Base-by-base conservation (phyloP, 805 yeast genomes). In the Pichia kluyveri region DNA sequence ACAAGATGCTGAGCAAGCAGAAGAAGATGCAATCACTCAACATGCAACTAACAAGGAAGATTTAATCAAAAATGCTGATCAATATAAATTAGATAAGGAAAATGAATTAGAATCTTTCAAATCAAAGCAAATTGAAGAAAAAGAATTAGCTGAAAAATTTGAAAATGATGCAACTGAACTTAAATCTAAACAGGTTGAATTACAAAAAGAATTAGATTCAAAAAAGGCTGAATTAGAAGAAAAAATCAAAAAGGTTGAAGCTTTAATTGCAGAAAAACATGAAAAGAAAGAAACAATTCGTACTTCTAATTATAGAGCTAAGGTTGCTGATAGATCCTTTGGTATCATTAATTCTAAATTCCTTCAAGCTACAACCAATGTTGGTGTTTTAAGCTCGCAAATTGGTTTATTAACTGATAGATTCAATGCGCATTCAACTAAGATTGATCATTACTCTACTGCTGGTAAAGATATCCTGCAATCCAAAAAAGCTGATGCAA, bases 11-110 rank as follows among this genome's bases (percentile, higher is more conserved):
- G 71, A 65, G 45, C 64, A 64, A n/a, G 70, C 75, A 40, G 82
- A 76, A 62, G 58, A 55, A 18, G 65, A 68, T 42, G 76, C 79
- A 8, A 71, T 71, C 40, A 75, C 62, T 42, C 65, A 69, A 48
- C 82, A 77, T 55, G 68, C 54, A 14, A 59, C 59, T 19, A 73
- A 74, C 56, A 72, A 72, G 57, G 74, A 69, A 45, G 66, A 67
- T 30, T 61, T 75, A 46, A 49, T 60, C 40, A 64, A 63, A 52
- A 73, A 69, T 52, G 75, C 74, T 49, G 75, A 66, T 41, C 70
- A 71, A 51, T 67, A 72, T 57, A 69, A 67, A 46, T 70, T 69
- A 42, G 56, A 54, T 28, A 63, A 61, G 48, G 50, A 56, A 2
- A 44, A 48, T 23, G 69, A 59, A 23, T 50, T 64, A 31, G 64